Percentiles rank a stretch among this genome's conserved stretches.
phyloP scores from a whole-genome alignment of 2,329 filamentous ascomycete species.

The Didymosphaeria variabile region DNA sequence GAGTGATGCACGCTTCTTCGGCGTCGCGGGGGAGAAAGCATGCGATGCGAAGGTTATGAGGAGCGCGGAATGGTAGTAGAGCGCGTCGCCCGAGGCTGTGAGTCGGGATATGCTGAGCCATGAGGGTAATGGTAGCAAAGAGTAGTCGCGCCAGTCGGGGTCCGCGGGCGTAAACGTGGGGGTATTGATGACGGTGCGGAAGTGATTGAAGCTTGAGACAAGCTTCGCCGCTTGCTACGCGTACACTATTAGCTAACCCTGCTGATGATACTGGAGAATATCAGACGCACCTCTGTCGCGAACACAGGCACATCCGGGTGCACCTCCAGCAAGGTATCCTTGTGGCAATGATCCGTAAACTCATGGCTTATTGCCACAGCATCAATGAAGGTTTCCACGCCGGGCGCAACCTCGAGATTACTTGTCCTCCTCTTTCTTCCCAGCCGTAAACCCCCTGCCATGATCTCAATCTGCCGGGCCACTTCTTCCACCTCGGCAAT shows the following conservation, averaged over 20 bases:
- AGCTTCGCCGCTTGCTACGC: slow-evolving; percentile 63
- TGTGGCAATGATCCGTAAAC: slow-evolving; percentile 75
- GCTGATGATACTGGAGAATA: neutral
- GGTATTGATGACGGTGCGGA: slow-evolving; percentile 62
- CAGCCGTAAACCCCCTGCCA: slow-evolving; percentile 42
- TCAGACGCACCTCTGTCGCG: slow-evolving; percentile 57
- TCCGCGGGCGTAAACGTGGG: slow-evolving; percentile 54
- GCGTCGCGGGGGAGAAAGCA: slow-evolving; percentile 38
- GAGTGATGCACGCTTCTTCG: slow-evolving; percentile 42
- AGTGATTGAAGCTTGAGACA: slow-evolving; percentile 68
- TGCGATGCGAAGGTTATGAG: slow-evolving; percentile 63
- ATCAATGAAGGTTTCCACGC: slow-evolving; percentile 60
- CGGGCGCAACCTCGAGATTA: slow-evolving; percentile 23
- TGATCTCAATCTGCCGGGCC: slow-evolving; percentile 60
- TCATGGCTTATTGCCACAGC: slow-evolving; percentile 70
- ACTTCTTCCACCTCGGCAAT: slow-evolving; percentile 65
- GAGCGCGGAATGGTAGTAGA: slow-evolving; percentile 68
- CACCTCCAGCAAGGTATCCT: slow-evolving; percentile 67
- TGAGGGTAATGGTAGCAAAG: slow-evolving; percentile 59
- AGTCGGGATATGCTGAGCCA: slow-evolving; percentile 71
- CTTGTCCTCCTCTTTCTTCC: slow-evolving; percentile 26
- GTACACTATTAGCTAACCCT: neutral
- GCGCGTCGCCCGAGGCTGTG: slow-evolving; percentile 61
- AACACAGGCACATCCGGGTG: slow-evolving; percentile 65
- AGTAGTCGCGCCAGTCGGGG: slow-evolving; percentile 58